phyloP scores from a whole-genome alignment of 2,329 filamentous ascomycete species.

The Ophidiomyces ophidiicola region DNA sequence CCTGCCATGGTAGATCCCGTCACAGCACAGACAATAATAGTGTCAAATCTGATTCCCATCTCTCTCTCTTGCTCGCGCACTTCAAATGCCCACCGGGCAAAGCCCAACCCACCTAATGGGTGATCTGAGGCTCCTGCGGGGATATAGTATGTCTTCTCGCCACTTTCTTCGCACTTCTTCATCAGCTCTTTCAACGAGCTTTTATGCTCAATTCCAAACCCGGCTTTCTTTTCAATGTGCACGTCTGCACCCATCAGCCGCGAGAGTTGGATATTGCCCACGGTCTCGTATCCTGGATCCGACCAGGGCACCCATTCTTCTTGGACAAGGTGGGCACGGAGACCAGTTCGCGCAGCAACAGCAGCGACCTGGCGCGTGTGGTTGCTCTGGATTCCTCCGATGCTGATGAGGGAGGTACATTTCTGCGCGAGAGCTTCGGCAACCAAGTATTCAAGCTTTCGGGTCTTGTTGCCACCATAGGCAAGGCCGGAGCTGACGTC shows the following conservation, averaged over 20 bases:
- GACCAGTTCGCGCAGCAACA: slow-evolving; percentile 46
- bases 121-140: slow-evolving; percentile 61
- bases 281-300: slow-evolving; percentile 48
- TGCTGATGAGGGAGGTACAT: slow-evolving; percentile 51
- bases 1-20: slow-evolving; percentile 60
- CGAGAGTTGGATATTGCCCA: slow-evolving; percentile 60
- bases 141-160: slow-evolving; percentile 57
- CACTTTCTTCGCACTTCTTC: slow-evolving; percentile 41
- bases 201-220: slow-evolving; percentile 60
- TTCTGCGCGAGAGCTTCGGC: slow-evolving; percentile 48
- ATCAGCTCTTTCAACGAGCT: slow-evolving; percentile 44
- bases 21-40: slow-evolving; percentile 56
- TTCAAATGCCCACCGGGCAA: slow-evolving; percentile 60
- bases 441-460: slow-evolving; percentile 58
- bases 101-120: slow-evolving; percentile 56
- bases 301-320: slow-evolving; percentile 57
- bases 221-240: slow-evolving; percentile 42
- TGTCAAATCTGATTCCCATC: slow-evolving; percentile 54
- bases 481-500: slow-evolving; percentile 58
- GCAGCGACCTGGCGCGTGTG: slow-evolving; percentile 57
- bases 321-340: slow-evolving; percentile 44
- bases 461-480: slow-evolving; percentile 57
- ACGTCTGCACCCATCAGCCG: slow-evolving; percentile 56
- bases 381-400: slow-evolving; percentile 59
- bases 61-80: slow-evolving; percentile 51